A percentile compares a stretch with the other conserved stretches of the same genome.
These are phyloP conservation scores for Galeopsis tetrahit DNA, from an alignment of 257 asterid genomes.

Conservation along the genomic window DNA sequence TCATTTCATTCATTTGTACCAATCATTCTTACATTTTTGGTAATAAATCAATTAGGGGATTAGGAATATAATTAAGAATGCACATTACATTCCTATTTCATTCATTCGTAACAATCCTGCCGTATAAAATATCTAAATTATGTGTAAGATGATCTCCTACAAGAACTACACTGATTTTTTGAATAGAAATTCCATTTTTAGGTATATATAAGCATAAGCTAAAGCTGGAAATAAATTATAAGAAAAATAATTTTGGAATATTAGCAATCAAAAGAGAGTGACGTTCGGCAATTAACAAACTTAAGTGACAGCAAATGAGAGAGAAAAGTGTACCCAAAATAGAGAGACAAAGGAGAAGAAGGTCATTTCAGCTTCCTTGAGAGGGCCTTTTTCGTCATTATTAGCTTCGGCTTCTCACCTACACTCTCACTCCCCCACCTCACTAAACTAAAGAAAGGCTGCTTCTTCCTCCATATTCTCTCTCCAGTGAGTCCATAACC, in stretches of 20 bases:
- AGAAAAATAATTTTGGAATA: neutral
- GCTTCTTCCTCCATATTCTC: conserved; percentile 21
- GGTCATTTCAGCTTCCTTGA: conserved; percentile 24
- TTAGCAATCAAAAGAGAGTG: neutral
- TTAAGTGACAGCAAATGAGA: conserved; percentile 34
- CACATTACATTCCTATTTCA: too few species aligned
- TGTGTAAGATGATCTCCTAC: too few species aligned
- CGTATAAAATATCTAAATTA: too few species aligned
- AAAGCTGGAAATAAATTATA: neutral
- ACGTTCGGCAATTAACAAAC: conserved; percentile 18
- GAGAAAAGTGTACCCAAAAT: conserved; percentile 19
- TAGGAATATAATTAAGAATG: too few species aligned
- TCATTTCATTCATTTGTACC: too few species aligned
- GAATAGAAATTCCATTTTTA: neutral
- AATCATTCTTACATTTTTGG: too few species aligned
- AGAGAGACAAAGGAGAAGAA: conserved; percentile 32
- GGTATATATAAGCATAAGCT: neutral
- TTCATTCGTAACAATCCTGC: too few species aligned
- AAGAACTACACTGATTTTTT: too few species aligned
- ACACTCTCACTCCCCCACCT: conserved; percentile 36
- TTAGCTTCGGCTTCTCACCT: conserved; percentile 24
- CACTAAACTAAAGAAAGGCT: conserved; percentile 29
- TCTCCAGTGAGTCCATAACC: conserved; percentile 9
- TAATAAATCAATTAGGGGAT: too few species aligned
- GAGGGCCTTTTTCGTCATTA: conserved; percentile 48